Percentiles rank a stretch among this genome's conserved stretches.
phyloP scores from a whole-genome alignment of 176 grass and related monocot genomes.

The Juncus inflexus region DNA sequence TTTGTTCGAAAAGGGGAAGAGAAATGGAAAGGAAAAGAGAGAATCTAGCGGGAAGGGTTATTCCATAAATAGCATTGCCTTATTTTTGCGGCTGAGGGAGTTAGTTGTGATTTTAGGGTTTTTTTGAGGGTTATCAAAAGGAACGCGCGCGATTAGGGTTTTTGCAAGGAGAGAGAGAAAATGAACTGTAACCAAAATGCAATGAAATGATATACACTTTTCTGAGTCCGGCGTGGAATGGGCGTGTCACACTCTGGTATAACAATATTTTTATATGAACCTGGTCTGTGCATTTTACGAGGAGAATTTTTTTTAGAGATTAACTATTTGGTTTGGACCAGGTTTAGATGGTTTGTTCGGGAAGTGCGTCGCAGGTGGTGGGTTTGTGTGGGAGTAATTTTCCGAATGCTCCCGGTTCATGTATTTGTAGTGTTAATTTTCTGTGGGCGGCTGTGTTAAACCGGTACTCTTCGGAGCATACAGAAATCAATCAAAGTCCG shows the following conservation, averaged over 20 bases:
- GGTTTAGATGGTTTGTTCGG: neutral
- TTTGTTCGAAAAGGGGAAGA: neutral
- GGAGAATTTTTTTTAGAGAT: neutral
- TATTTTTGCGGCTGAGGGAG: slow-evolving; percentile 24
- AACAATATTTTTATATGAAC: neutral
- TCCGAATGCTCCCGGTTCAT: slow-evolving; percentile 2
- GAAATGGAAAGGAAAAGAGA: slow-evolving; percentile 6
- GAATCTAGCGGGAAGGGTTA: slow-evolving; percentile 4
- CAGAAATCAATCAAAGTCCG: slow-evolving; percentile 1
- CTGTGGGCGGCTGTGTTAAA: neutral
- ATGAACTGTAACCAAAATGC: neutral
- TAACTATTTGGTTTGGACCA: neutral
- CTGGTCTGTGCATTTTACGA: neutral
- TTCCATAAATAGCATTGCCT: slow-evolving; percentile 24
- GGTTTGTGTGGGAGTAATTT: neutral
- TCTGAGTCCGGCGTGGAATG: neutral
- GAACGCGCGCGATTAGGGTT: slow-evolving; percentile 30
- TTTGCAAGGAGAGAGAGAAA: slow-evolving; percentile 10
- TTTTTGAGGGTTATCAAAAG: slow-evolving; percentile 22
- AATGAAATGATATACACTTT: too few relatives aligned
- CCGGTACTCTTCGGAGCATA: too few relatives aligned
- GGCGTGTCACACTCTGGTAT: slow-evolving; percentile 16
- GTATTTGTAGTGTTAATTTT: neutral
- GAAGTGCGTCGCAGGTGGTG: neutral
- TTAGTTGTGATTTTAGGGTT: slow-evolving; percentile 29